A percentile compares a stretch with the other conserved stretches of the same genome.
Conservation (phyloP, 805 yeast genomes). For the Debaryomyces castellii region DNA sequence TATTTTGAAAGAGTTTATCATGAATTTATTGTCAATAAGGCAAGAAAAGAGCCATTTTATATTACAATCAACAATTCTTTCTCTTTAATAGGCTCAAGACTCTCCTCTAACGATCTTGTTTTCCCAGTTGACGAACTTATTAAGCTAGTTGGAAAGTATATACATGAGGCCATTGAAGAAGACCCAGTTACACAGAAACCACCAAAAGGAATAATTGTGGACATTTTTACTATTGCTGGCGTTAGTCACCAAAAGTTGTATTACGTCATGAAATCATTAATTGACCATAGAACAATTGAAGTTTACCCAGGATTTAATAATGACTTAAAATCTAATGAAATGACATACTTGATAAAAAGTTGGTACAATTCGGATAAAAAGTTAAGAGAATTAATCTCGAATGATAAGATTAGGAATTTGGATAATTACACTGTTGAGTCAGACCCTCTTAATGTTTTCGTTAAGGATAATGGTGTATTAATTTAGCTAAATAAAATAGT, state of each 20-base stretch:
- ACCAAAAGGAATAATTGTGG: conserved; percentile 57
- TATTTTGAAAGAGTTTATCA: conserved; percentile 53
- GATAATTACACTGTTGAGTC: conserved; percentile 46
- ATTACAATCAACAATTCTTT: conserved; percentile 38
- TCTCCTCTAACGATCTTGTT: conserved; percentile 69
- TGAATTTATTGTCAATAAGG: conserved; percentile 23
- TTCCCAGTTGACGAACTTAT: conserved; percentile 76
- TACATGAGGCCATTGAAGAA: conserved; percentile 39
- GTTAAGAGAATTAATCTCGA: conserved; percentile 55
- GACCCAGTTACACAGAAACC: conserved; percentile 30
- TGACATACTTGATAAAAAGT: conserved; percentile 59
- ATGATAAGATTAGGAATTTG: conserved; percentile 45
- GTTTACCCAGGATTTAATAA: conserved; percentile 46
- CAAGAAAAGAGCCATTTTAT: conserved; percentile 36
- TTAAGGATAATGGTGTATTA: conserved; percentile 15
- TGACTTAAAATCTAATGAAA: conserved; percentile 46
- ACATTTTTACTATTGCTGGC: conserved; percentile 63
- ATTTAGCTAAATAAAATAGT: conserved; percentile 4
- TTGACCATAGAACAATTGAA: conserved; percentile 59
- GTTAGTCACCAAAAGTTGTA: conserved; percentile 64
- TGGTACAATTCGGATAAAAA: conserved; percentile 70
- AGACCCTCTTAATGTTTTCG: conserved; percentile 53
- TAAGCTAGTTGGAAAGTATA: conserved; percentile 60
- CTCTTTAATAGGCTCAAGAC: conserved; percentile 57
- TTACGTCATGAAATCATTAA: conserved; percentile 58